Evolutionary conservation across 1,284 basidiomycete species (phyloP).

Genomic region (Boletus mariae): DNA sequence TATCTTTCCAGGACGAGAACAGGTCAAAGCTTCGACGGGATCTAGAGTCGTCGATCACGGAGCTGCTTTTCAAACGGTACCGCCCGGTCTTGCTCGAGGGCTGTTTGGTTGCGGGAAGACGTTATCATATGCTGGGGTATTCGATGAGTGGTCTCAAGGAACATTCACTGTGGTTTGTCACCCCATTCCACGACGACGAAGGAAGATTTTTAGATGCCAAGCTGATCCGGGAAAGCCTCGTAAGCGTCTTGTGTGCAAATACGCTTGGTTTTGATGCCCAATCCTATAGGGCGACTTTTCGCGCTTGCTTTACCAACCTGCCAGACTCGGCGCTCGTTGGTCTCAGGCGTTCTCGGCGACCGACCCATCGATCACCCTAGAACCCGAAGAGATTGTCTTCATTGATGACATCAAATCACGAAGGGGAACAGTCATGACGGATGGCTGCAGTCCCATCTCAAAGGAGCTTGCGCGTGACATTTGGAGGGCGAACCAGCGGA

Average conservation of each 20-base stretch:
- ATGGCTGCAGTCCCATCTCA: conserved; percentile 47
- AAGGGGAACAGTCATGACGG: conserved; percentile 38
- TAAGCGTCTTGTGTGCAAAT: conserved; percentile 17
- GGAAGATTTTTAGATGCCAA: conserved; percentile 24
- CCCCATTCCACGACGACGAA: conserved; percentile 36
- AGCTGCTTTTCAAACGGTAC: conserved; percentile 44
- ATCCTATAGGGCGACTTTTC: conserved; percentile 38
- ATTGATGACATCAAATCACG: conserved; percentile 30
- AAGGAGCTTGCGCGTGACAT: conserved; percentile 31
- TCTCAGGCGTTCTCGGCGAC: conserved; percentile 53
- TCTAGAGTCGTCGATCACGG: conserved; percentile 41
- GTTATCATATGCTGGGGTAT: conserved; percentile 58
- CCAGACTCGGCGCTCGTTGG: conserved; percentile 49
- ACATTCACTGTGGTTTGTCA: conserved; percentile 60
- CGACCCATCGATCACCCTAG: conserved; percentile 39
- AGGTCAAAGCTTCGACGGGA: conserved; percentile 48
- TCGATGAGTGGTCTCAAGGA: conserved; percentile 57
- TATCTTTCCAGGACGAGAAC: conserved; percentile 63
- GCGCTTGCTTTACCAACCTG: conserved; percentile 36
- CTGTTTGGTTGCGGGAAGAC: conserved; percentile 48
- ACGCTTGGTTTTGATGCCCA: conserved; percentile 3
- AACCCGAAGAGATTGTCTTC: conserved; percentile 29
- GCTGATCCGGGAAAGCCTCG: conserved; percentile 34
- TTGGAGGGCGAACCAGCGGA: conserved; percentile 30
- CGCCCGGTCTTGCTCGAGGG: conserved; percentile 44